phyloP scores from a whole-genome alignment of 2,329 filamentous ascomycete genomes.

The Ophiostoma novo-ulmi region DNA sequence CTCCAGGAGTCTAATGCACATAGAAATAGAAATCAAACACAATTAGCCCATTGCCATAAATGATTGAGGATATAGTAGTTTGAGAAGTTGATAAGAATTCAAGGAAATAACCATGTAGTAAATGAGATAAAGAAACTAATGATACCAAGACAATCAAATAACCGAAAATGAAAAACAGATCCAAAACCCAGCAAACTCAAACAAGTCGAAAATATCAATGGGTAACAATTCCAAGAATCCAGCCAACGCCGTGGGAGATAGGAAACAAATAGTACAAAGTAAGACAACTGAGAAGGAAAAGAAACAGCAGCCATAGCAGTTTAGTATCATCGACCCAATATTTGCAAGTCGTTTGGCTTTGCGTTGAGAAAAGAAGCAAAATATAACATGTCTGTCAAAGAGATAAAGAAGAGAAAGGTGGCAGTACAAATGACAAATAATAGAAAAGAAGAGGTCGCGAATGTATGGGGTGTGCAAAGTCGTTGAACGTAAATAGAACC shows the following conservation, averaged over 20 bases:
- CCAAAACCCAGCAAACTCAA: background rate
- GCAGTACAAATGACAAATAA: background rate
- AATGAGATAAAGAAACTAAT: background rate
- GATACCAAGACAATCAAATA: background rate
- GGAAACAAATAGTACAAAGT: conserved; percentile 7
- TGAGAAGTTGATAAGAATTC: background rate
- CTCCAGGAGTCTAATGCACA: background rate
- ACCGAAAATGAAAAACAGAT: background rate
- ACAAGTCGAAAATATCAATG: background rate
- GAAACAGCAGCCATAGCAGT: background rate
- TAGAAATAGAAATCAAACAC: background rate
- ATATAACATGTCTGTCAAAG: background rate
- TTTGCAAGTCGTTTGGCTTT: background rate
- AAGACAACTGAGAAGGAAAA: background rate
- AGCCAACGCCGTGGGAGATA: conserved; percentile 10
- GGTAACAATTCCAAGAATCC: background rate
- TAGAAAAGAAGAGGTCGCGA: background rate
- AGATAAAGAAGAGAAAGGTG: background rate
- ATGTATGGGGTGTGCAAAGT: background rate
- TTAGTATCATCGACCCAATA: conserved; percentile 9
- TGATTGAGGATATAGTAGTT: background rate
- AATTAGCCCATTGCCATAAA: background rate
- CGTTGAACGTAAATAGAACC: conserved; percentile 5
- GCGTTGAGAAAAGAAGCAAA: conserved; percentile 8
- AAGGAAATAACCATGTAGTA: background rate